phyloP scores from a whole-genome alignment of 257 asterid genomes.

The Plantago major region DNA sequence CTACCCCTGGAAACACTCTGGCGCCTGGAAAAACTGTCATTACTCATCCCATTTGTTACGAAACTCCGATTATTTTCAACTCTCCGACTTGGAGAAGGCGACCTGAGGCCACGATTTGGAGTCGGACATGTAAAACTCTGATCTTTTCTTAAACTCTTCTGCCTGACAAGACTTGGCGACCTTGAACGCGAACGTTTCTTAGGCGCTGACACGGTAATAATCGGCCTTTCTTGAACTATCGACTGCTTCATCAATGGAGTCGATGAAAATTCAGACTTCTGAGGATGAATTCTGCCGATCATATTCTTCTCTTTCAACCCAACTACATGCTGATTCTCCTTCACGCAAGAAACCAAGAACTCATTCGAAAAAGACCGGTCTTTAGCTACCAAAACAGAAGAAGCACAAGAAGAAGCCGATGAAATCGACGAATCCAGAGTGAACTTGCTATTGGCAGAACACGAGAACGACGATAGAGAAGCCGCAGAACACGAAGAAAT shows the following conservation, averaged over 20 bases:
- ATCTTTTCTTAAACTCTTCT: constrained; percentile 63
- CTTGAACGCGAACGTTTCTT: constrained; percentile 56
- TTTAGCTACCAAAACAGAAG: constrained; percentile 28
- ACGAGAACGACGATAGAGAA: constrained; percentile 42
- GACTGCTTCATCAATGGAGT: constrained; percentile 17
- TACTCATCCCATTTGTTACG: constrained; percentile 10
- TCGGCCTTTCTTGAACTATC: constrained; percentile 23
- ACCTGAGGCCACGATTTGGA: constrained; percentile 32
- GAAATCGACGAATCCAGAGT: constrained; percentile 29
- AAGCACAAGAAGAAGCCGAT: constrained; percentile 30
- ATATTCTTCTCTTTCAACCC: constrained; percentile 18
- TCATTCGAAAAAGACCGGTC: constrained; percentile 67
- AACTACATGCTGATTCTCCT: constrained; percentile 51
- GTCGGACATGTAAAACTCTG: constrained; percentile 16
- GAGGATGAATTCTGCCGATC: constrained; percentile 11
- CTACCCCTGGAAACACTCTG: constrained; percentile 22
- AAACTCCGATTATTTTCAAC: constrained; percentile 30
- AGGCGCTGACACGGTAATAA: constrained; percentile 20
- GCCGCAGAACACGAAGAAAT: constrained; percentile 37
- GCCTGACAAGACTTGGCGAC: constrained; percentile 54
- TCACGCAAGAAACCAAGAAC: constrained; percentile 53
- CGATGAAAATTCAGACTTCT: neutral
- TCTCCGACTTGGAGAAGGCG: constrained; percentile 75
- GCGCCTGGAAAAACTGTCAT: constrained; percentile 22
- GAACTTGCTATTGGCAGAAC: constrained; percentile 26